phyloP scores from a whole-genome alignment of 2,329 filamentous ascomycete species.

The Sclerotiophoma versabilis region DNA sequence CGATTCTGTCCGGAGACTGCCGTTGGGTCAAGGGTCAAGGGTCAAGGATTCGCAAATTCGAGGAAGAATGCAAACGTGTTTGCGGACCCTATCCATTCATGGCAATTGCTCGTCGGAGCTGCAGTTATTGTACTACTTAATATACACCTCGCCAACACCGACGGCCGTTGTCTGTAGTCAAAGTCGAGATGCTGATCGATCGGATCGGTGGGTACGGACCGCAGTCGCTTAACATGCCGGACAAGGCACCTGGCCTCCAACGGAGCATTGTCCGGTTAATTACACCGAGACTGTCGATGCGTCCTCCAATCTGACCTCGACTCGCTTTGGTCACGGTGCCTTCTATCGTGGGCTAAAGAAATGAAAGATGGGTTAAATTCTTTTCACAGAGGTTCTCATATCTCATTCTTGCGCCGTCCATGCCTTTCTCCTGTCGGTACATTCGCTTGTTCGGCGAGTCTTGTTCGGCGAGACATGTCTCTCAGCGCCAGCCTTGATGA shows the following conservation, averaged over 20 bases:
- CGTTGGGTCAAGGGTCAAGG: not conserved
- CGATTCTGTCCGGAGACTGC: not conserved
- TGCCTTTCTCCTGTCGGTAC: not conserved
- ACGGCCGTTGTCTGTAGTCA: not conserved
- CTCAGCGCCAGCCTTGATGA: not conserved
- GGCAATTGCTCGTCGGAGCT: not conserved
- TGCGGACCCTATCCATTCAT: not conserved
- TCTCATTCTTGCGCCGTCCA: constrained; percentile 4
- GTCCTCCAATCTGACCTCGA: not conserved
- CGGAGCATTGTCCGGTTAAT: not conserved
- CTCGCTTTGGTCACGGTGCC: not conserved
- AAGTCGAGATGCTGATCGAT: constrained; percentile 14
- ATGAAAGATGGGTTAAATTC: not conserved
- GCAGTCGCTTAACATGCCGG: constrained; percentile 17
- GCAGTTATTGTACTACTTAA: constrained; percentile 5
- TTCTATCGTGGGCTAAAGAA: not conserved
- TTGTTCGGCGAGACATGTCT: constrained; percentile 2
- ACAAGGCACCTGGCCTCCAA: constrained; percentile 8
- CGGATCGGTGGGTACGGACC: constrained; percentile 11
- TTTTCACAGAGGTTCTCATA: not conserved
- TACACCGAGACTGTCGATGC: not conserved
- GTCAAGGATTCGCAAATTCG: not conserved
- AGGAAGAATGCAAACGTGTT: not conserved
- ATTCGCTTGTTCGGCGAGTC: not conserved
- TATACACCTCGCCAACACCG: constrained; percentile 2